Base-by-base conservation (phyloP, 2,329 filamentous ascomycete species). In the Calonectria naviculata region DNA sequence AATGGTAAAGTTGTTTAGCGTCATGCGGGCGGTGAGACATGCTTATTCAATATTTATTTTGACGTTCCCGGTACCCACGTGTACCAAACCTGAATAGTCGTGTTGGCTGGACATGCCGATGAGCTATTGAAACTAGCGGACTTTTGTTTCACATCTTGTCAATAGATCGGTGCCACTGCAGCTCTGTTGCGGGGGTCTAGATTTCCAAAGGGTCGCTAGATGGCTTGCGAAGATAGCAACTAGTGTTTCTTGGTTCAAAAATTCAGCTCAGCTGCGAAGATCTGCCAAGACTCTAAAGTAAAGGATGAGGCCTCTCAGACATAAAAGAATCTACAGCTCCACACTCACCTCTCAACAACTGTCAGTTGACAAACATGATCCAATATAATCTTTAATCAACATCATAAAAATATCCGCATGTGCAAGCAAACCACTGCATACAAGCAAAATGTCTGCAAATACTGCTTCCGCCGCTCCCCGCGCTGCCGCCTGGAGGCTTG, bases 401-500 rank as follows among this genome's bases (percentile, higher is more conserved):
- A 26, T 24, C 38, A 28, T 15, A 49, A 49, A 36, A 26, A 15
- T 29, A 13, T 36, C 29, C 34, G 21, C 44, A 28, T 38, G 15
- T 38, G 15, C 41, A 29, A 63, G 38, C n/a, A 63, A 34, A 24
- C 26, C 41, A 31, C 44, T 38, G n/a, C 31, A 49, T 28, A 29
- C 24, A 9, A 17, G 17, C 56, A 65, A 54, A 65, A 65, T 65
- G 62, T 54, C 62, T 54, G 31, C 62, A 24, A 41, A 36, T 12
- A 26, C 42, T 28, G 24, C 44, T 34, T 41, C 61, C 29, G 26
- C 44, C 15, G 28, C 46, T 26, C 31, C 41, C 26, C 62, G 62
- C 19, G 67, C 68, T 29, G 72, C 72, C 4, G 54, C 52, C 36
- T 74, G 71, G 71, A 74, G 58, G 28, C 72, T 74, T 2, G 26